phyloP scores from a whole-genome alignment of 805 yeast species.

The Zygotorulaspora sp. region DNA sequence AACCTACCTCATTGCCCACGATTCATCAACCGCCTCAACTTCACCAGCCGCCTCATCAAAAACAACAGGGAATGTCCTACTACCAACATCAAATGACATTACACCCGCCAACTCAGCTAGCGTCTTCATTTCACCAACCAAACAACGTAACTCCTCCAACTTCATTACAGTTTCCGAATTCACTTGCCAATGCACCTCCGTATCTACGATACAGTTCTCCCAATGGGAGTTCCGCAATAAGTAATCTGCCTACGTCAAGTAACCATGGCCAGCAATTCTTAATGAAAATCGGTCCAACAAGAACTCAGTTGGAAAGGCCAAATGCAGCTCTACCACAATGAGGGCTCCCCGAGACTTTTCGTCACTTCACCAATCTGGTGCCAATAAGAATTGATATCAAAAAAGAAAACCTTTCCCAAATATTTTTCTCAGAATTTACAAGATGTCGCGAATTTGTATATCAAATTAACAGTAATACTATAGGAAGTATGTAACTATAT shows the following conservation, averaged over 20 bases:
- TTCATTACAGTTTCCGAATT: neutral
- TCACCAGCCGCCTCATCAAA: slow-evolving; percentile 4
- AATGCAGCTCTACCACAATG: slow-evolving; percentile 1
- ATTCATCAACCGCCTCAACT: slow-evolving; percentile 6
- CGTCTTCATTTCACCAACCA: neutral
- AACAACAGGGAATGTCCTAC: neutral
- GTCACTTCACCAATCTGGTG: too few species aligned
- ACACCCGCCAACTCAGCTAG: neutral
- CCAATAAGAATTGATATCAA: too few species aligned
- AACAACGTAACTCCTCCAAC: neutral
- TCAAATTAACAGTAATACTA: too few species aligned
- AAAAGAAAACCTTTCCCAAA: too few species aligned
- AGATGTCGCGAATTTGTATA: too few species aligned
- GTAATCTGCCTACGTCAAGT: neutral
- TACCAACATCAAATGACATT: slow-evolving; percentile 1
- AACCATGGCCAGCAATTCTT: neutral
- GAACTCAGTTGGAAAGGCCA: slow-evolving; percentile 1
- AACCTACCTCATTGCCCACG: slow-evolving; percentile 7
- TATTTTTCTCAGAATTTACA: too few species aligned
- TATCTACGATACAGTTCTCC: neutral
- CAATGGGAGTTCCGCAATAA: neutral
- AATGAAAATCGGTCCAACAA: neutral
- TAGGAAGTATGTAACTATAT: too few species aligned
- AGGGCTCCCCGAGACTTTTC: too few species aligned
- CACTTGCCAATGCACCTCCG: slow-evolving; percentile 1